Evolutionary conservation across 1,139 yeast species (phyloP).

Genomic region (Candida sojae): DNA sequence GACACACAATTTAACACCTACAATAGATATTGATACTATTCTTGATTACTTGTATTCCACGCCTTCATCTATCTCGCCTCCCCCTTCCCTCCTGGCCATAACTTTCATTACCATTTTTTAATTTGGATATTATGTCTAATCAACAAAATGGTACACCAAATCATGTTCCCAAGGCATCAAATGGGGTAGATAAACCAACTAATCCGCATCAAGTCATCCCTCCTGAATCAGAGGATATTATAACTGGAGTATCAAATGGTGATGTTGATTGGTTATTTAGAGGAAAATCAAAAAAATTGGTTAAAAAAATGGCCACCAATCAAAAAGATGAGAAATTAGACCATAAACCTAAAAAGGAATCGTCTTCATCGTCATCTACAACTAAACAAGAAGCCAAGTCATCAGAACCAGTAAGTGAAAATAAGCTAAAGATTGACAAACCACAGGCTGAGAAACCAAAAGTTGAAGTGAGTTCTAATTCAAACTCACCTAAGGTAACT

Average conservation of each 20-base stretch:
- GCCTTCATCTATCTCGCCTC: no score
- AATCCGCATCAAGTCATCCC: slow-evolving; percentile 7
- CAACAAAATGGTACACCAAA: background rate
- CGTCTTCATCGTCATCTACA: background rate
- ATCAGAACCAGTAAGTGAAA: background rate
- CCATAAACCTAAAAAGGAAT: background rate
- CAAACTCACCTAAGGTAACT: background rate
- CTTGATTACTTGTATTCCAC: no score
- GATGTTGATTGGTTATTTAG: slow-evolving; percentile 79
- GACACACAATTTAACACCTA: background rate
- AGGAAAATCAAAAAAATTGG: slow-evolving; percentile 60
- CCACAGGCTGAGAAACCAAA: background rate
- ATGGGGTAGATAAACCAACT: slow-evolving; percentile 2
- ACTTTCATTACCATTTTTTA: background rate
- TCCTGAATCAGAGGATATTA: slow-evolving; percentile 18
- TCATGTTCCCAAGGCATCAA: background rate
- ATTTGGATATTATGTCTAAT: background rate
- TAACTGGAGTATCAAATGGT: slow-evolving; percentile 64
- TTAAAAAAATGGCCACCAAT: slow-evolving; percentile 37
- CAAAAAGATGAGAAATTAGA: slow-evolving; percentile 4
- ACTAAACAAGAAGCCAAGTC: background rate
- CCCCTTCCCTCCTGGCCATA: background rate
- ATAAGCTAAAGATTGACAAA: background rate
- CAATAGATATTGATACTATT: no score
- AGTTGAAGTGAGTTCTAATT: background rate